Percentiles rank a stretch among this genome's conserved stretches.
These are phyloP conservation scores for Kodamaea kaohsiungensis DNA, from an alignment of 805 yeast genomes.

Conservation along the genomic window DNA sequence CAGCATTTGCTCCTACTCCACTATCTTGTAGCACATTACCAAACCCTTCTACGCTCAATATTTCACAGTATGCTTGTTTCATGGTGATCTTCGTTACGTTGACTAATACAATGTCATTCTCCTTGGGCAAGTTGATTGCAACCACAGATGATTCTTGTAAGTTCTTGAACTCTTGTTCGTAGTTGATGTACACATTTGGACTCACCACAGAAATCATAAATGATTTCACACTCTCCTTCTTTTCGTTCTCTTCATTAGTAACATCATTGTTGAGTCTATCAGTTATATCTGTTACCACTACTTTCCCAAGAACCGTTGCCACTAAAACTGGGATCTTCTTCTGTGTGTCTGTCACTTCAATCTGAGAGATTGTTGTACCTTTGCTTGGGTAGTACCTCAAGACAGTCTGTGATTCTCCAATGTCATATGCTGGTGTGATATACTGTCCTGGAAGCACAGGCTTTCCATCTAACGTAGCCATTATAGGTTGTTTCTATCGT, in stretches of 20 bases:
- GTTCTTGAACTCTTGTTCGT: constrained; percentile 21
- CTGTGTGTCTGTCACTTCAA: constrained; percentile 36
- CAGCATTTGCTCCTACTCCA: constrained; percentile 63
- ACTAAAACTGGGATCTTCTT: constrained; percentile 44
- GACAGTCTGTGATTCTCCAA: constrained; percentile 24
- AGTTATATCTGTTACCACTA: constrained; percentile 31
- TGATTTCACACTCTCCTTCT: constrained; percentile 14
- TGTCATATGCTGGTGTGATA: constrained; percentile 56
- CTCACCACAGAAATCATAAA: constrained; percentile 35
- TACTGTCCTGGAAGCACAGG: constrained; percentile 70
- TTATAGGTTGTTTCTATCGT: background rate
- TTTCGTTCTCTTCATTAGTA: constrained; percentile 13
- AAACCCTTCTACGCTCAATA: constrained; percentile 61
- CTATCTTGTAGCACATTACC: constrained; percentile 59
- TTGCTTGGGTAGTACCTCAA: constrained; percentile 59
- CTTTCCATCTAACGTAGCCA: constrained; percentile 8
- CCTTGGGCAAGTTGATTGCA: constrained; percentile 68
- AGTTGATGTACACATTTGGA: constrained; percentile 25
- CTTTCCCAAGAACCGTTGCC: constrained; percentile 66
- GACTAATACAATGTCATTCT: constrained; percentile 80
- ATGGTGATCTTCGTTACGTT: constrained; percentile 65
- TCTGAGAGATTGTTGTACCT: constrained; percentile 58
- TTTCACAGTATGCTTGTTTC: constrained; percentile 78
- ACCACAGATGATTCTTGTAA: constrained; percentile 17
- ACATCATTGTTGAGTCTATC: constrained; percentile 15